Evolutionary conservation across 2,329 filamentous ascomycete genomes (phyloP).

Genomic region (Aspergillus jensenii): DNA sequence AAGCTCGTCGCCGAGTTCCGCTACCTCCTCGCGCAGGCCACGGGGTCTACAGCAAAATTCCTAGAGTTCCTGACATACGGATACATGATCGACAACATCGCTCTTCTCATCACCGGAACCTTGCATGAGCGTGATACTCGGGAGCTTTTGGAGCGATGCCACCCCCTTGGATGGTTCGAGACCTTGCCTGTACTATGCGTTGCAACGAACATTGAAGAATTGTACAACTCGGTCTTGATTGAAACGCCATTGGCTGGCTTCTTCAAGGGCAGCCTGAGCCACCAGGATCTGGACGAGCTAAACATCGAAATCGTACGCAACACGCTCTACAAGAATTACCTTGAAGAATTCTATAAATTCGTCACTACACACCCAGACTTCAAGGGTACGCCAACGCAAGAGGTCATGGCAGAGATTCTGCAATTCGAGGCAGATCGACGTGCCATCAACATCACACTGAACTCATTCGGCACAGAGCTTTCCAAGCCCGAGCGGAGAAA

Average conservation of each 20-base stretch:
- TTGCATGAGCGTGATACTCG: conserved; percentile 96
- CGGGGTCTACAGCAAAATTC: conserved; percentile 87
- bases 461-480: conserved; percentile 96
- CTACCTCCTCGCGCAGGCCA: conserved; percentile 91
- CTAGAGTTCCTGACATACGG: conserved; percentile 98
- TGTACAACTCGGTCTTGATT: conserved; percentile 97
- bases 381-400: conserved; percentile 80
- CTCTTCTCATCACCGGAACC: conserved; percentile 94
- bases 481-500: conserved; percentile 93
- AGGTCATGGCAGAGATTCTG: conserved; percentile 93
- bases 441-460: conserved; percentile 98
- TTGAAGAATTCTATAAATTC: conserved; percentile 95
- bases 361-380: conserved; percentile 88
- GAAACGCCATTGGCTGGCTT: conserved; percentile 95
- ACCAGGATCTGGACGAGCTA: conserved; percentile 95
- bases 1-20: conserved; percentile 97
- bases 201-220: conserved; percentile 95
- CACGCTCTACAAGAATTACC: conserved; percentile 98
- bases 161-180: conserved; percentile 97
- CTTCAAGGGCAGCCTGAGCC: conserved; percentile 94
- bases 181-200: conserved; percentile 98
- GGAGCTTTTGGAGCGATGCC: conserved; percentile 91
- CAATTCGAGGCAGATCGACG: conserved; percentile 96
- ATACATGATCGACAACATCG: conserved; percentile 99
- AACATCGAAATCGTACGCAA: conserved; percentile 99